Conservation (phyloP, 108 stramenopile species). For the Mediolabrus comicus region DNA sequence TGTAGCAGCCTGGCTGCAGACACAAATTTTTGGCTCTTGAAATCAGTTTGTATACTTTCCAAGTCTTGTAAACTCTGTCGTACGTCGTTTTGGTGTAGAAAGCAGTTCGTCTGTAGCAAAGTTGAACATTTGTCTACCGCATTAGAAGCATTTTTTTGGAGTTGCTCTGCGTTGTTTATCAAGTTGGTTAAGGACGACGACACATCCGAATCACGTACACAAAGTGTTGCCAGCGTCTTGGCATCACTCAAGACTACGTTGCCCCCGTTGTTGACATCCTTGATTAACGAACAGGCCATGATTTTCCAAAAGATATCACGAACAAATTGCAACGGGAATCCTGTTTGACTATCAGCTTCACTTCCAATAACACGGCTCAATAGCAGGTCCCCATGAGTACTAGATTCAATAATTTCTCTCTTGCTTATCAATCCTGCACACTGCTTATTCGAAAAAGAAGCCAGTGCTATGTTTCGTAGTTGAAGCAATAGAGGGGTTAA, state of each 20-base stretch:
- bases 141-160: conserved; percentile 27
- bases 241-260: conserved; percentile 13
- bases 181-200: conserved; percentile 18
- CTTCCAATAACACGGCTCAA: conserved; percentile 15
- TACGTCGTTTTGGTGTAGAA: conserved; percentile 39
- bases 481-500: conserved; percentile 4
- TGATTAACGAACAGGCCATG: background rate
- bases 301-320: conserved; percentile 27
- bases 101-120: conserved; percentile 40
- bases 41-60: conserved; percentile 34
- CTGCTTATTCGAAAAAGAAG: background rate
- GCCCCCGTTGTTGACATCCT: background rate
- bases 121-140: conserved; percentile 34
- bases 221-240: conserved; percentile 19
- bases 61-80: conserved; percentile 42
- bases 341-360: conserved; percentile 13
- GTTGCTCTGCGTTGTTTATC: conserved; percentile 49
- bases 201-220: background rate
- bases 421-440: background rate
- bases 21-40: conserved; percentile 28
- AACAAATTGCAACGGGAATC: conserved; percentile 8
- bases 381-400: conserved; percentile 6
- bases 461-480: conserved; percentile 17
- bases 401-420: conserved; percentile 7
- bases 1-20: conserved; percentile 29